Percentiles rank a stretch among this genome's conserved stretches.
These are phyloP conservation scores for Prillingera fragicola DNA, from an alignment of 1,284 basidiomycete genomes.

Conservation along the genomic window DNA sequence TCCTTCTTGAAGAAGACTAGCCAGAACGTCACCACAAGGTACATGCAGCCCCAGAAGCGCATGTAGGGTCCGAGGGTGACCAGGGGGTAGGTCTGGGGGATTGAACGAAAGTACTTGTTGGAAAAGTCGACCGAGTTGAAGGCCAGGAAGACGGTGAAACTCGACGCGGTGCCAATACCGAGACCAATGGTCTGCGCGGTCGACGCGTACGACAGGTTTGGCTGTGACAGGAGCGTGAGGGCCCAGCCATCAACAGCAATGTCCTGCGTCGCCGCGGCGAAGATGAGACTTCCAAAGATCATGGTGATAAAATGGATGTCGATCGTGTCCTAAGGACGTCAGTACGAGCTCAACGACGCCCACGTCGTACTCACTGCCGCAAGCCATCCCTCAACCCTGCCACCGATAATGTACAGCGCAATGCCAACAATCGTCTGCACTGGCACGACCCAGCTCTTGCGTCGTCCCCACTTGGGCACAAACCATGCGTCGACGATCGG, in stretches of 20 bases:
- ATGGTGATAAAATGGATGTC: conserved; percentile 75
- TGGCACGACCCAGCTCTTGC: conserved; percentile 98
- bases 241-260: conserved; percentile 99
- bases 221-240: conserved; percentile 87
- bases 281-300: conserved; percentile 83
- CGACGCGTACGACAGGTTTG: conserved; percentile 92
- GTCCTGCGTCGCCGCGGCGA: conserved; percentile 97
- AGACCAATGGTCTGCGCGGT: conserved; percentile 98
- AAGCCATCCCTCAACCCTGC: conserved; percentile 72
- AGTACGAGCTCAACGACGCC: not conserved
- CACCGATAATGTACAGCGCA: conserved; percentile 81
- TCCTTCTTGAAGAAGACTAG: conserved; percentile 85
- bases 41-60: conserved; percentile 77
- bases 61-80: conserved; percentile 78
- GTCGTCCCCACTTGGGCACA: conserved; percentile 64
- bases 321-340: conserved; percentile 61
- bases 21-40: conserved; percentile 79
- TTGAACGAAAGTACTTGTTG: conserved; percentile 64
- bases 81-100: conserved; percentile 65
- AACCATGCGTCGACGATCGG: conserved; percentile 94
- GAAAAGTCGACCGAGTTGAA: conserved; percentile 89
- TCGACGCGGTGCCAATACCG: conserved; percentile 92
- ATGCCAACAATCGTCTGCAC: conserved; percentile 88
- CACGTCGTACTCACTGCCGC: conserved; percentile 59
- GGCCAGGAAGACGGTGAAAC: conserved; percentile 95